Evolutionary conservation across 768 basidiomycete genomes (phyloP), one percentile per base, ranked within the genome.

Genomic region (Boletus subparvulus): DNA sequence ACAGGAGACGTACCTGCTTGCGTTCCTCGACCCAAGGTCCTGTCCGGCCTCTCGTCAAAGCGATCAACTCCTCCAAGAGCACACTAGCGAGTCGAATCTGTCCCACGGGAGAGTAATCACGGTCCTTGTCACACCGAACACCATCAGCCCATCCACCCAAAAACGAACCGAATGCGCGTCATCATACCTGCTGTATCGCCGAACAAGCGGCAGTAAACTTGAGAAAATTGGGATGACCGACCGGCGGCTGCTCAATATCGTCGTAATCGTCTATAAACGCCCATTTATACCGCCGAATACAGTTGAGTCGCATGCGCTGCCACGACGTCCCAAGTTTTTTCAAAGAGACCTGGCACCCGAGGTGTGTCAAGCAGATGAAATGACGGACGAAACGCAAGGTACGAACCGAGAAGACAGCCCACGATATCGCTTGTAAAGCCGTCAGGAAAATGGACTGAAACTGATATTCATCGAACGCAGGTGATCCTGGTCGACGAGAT

Each of bases 201-300:
- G 67, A 64, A 59, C 78, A 81, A 3, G 72, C 67, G 0, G 69
- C 55, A 12, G 77, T 73, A 60, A 88, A 85, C n/a, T 71, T 62
- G 14, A 75, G 62, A n/a, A 86, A 74, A 44, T 81, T 77, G 0
- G 87, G 87, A n/a, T 81, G 75, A 0, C 76, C 80, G n/a, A 85
- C 65, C 0, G 78, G 76, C 4, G 75, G 71, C 0, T 68, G 70
- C 9, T 75, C 69, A 11, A 80, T 74, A n/a, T 75, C 72, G 6
- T 83, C 80, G 61, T 89, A 89, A 47, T 82, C 81, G 0, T 78
- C 71, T 24, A 75, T 68, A 59, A 85, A 90, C 0, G 88, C 85
- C 90, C 90, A 92, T 65, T 92, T 92, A 63, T 90, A 90, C 36
- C 90, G 80, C 14, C 84, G 78, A 39, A 77, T 67, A 64, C 86